Conservation (phyloP, 352 stramenopile genomes). For the Pythium plurisporium region DNA sequence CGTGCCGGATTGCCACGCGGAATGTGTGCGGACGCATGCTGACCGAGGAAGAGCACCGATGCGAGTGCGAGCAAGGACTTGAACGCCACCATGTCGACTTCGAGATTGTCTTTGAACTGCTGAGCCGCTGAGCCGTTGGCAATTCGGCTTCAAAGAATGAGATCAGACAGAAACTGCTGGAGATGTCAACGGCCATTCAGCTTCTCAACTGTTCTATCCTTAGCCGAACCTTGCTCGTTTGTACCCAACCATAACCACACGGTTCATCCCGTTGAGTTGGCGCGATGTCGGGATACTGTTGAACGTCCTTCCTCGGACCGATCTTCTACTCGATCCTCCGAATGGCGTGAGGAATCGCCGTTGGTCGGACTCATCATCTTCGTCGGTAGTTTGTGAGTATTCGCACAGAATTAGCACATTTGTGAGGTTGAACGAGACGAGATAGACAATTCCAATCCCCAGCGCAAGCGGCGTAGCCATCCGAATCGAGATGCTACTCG, state of each 20-base stretch:
- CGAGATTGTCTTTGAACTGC: neutral
- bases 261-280: conserved; percentile 15
- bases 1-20: neutral
- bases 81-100: conserved; percentile 4
- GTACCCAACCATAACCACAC: conserved; percentile 22
- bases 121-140: neutral
- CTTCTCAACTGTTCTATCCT: conserved; percentile 5
- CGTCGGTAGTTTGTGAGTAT: conserved; percentile 2
- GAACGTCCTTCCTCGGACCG: conserved; percentile 7
- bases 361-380: neutral
- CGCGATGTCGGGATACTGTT: conserved; percentile 11
- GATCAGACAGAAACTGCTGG: neutral
- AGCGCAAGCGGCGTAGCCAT: conserved; percentile 34
- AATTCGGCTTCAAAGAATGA: no score
- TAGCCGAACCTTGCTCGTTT: conserved; percentile 16
- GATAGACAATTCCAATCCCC: conserved; percentile 30
- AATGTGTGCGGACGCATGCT: neutral
- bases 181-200: neutral
- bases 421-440: conserved; percentile 48
- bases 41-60: neutral
- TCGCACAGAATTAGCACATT: conserved; percentile 58
- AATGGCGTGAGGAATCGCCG: neutral
- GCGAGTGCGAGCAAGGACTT: neutral
- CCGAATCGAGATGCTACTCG: conserved; percentile 22
- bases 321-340: neutral